Base-by-base conservation (phyloP, 78 protist species). In the Protostelium mycophagum region DNA sequence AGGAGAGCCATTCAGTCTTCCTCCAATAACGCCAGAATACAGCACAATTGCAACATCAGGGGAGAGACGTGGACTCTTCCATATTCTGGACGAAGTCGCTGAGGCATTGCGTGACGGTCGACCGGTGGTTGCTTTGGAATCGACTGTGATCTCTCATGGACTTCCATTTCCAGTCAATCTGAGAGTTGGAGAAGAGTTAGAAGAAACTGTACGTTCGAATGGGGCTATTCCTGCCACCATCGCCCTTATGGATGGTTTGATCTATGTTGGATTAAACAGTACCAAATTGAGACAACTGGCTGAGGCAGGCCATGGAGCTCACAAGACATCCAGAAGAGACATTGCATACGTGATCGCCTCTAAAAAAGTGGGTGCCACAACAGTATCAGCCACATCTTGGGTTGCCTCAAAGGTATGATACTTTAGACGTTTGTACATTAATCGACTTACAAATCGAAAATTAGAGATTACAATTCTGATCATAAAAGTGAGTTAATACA, bases 161-260 rank as follows among this genome's bases (percentile, higher is more conserved):
- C 91, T 97, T 97, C 99, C 99, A 0, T 98, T 39, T 85, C 99
- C 99, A 0, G 73, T 91, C 28, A 97, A 98, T 87, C 35, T 94
- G 34, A 90, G 93, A 36, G 93, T 96, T 0, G 99, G 98, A 23
- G 63, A 1, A 5, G 91, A 16, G 0, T 98, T 98, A 0, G 99
- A 98, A 89, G 86, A 38, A 5, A 87, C 90, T 25, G 91, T 99
- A 0, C 90, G 99, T 28, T 36, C 23, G 0, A 0, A 89, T 29
- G 99, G 99, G 16, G 99, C 98, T 25, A 91, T 97, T 23, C 99
- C 99, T 0, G 99, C 99, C 1, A 99, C 99, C 0, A 96, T 99
- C 31, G 97, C 94, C 87, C 93, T 37, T 0, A 96, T 36, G 10
- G 85, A 87, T 96, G 88, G 97, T 35, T 87, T 88, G 0, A 88